Base-by-base conservation (phyloP, 768 basidiomycete genomes). In the Rhodotorula babjevae region DNA sequence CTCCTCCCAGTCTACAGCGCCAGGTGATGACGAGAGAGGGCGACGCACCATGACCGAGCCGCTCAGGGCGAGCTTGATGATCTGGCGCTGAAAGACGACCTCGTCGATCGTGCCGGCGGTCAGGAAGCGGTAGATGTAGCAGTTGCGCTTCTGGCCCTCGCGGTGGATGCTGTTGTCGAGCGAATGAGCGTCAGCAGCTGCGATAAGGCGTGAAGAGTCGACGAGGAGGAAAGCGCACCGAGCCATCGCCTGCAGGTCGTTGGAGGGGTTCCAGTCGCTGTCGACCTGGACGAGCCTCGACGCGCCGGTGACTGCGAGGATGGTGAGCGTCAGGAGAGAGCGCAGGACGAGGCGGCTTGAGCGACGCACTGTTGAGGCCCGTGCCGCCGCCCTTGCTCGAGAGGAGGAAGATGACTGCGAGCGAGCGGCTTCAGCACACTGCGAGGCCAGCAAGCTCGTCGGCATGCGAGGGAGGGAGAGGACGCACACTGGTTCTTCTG, bases 191-290 rank as follows among this genome's bases (percentile, higher is more conserved):
- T n/a, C n/a, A n/a, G n/a, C n/a, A n/a, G n/a, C n/a, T n/a, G n/a
- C n/a, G n/a, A n/a, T n/a, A n/a, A n/a, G n/a, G n/a, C n/a, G n/a
- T n/a, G n/a, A n/a, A n/a, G n/a, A n/a, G n/a, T 12, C 44, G 18
- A 46, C 44, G 44, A 2, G 44, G 44, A 3, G 12, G 21, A 70
- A 31, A 67, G 49, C 63, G 74, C 29, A 74, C 63, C 95, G 87
- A 63, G 93, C 95, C 95, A 98, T 98, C 3, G 96, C 89, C 81
- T 99, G 96, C 27, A 93, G 81, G 82, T 99, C 96, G 77, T 90
- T 90, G 77, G 71, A 69, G 49, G 93, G 93, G 82, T 94, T 95
- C 93, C 93, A 96, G 78, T 94, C 93, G 29, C 89, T 90, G 80
- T 96, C 93, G 52, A 95, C 84, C 61, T 94, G 84, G 46, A 91